phyloP scores from a whole-genome alignment of 805 yeast species.

The Kuraishia capsulata region DNA sequence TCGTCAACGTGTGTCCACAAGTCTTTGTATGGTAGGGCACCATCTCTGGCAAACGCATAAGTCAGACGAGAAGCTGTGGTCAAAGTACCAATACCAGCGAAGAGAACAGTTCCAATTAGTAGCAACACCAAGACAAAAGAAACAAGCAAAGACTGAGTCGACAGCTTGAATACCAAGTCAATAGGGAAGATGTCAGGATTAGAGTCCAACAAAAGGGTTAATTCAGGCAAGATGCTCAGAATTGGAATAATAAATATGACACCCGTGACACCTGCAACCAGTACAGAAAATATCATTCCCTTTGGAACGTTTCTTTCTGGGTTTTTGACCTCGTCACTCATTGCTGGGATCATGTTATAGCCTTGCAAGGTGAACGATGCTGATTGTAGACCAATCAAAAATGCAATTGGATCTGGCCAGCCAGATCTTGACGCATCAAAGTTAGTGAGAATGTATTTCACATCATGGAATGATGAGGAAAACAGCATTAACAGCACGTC shows the following conservation, averaged over 20 bases:
- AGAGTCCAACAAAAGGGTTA: slow-evolving; percentile 43
- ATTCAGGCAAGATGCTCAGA: slow-evolving; percentile 62
- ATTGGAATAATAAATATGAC: slow-evolving; percentile 65
- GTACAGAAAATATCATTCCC: slow-evolving; percentile 59
- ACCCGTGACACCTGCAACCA: slow-evolving; percentile 61
- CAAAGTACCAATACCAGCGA: slow-evolving; percentile 71
- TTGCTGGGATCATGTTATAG: slow-evolving; percentile 71
- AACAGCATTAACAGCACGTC: slow-evolving; percentile 53
- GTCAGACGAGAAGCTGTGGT: slow-evolving; percentile 82
- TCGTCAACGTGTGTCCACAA: slow-evolving; percentile 59
- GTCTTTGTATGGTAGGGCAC: slow-evolving; percentile 60
- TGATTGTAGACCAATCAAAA: slow-evolving; percentile 69
- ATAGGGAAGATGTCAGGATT: slow-evolving; percentile 69
- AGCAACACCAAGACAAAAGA: slow-evolving; percentile 61
- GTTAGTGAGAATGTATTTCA: slow-evolving; percentile 49
- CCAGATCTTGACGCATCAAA: slow-evolving; percentile 71
- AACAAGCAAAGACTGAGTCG: slow-evolving; percentile 60
- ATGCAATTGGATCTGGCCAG: slow-evolving; percentile 65
- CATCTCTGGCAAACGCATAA: slow-evolving; percentile 76
- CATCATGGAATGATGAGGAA: slow-evolving; percentile 48
- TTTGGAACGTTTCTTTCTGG: slow-evolving; percentile 72
- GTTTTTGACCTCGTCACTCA: slow-evolving; percentile 71
- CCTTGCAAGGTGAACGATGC: slow-evolving; percentile 77
- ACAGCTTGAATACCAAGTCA: slow-evolving; percentile 61
- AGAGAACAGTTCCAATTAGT: slow-evolving; percentile 59